A percentile compares a stretch with the other conserved stretches of the same genome.
These are phyloP conservation scores for Ruellia speciosa DNA, from an alignment of 305 asterid species.

Conservation along the genomic window DNA sequence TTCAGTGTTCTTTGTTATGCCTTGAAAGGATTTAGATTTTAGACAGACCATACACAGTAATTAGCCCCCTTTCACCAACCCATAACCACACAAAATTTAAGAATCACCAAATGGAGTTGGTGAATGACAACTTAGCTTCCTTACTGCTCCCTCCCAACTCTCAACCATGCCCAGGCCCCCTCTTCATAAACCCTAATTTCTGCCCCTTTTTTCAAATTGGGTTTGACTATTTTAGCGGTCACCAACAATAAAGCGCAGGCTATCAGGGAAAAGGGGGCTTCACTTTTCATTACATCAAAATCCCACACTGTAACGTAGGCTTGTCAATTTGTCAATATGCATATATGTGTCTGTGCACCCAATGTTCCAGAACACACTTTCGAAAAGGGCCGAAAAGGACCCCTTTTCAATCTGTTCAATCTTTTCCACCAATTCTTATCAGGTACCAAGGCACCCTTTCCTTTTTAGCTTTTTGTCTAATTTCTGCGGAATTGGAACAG, in stretches of 20 bases:
- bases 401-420: constrained; percentile 15
- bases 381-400: constrained; percentile 17
- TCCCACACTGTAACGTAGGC: constrained; percentile 20
- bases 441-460: background rate
- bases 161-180: constrained; percentile 18
- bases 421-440: background rate
- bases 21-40: constrained; percentile 7
- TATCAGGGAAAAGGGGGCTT: background rate
- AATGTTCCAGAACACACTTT: constrained; percentile 19
- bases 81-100: constrained; percentile 44
- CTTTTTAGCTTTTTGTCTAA: constrained; percentile 9
- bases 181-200: constrained; percentile 34
- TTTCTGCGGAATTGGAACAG: constrained; percentile 6
- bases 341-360: constrained; percentile 13
- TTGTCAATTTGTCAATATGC: constrained; percentile 27
- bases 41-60: constrained; percentile 9
- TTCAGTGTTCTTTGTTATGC: constrained; percentile 23
- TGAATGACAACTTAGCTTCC: constrained; percentile 53
- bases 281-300: background rate
- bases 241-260: background rate
- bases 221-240: constrained; percentile 40
- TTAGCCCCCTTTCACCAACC: constrained; percentile 48
- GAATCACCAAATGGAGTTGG: constrained; percentile 50
- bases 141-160: constrained; percentile 26
- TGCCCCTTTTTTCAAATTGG: constrained; percentile 7